Evolutionary conservation across 164 flowering plant species (phyloP).

Genomic region (Nelumbo lutea): DNA sequence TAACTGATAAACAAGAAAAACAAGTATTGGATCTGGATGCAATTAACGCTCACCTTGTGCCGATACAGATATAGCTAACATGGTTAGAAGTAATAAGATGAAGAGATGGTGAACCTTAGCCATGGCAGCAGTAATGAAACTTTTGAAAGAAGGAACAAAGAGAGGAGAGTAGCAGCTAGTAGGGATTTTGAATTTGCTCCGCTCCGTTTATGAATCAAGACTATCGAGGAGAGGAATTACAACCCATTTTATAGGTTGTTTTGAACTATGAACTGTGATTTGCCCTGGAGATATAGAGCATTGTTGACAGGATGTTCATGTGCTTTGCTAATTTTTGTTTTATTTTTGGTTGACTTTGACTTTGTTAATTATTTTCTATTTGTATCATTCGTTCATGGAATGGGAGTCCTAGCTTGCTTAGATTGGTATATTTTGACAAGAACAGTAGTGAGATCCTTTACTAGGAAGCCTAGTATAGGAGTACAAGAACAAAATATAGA

Average conservation of each 20-base stretch:
- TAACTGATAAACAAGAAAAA: background rate
- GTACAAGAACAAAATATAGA: no score
- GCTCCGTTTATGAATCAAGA: no score
- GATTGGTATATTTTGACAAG: no score
- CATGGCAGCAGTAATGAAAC: background rate
- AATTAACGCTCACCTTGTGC: background rate
- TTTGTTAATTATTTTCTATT: background rate
- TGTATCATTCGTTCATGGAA: no score
- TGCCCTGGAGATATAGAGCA: background rate
- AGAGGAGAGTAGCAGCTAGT: background rate
- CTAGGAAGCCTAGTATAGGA: no score
- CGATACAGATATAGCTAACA: background rate
- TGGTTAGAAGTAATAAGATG: background rate
- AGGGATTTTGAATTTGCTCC: no score
- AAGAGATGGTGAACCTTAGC: constrained; percentile 6
- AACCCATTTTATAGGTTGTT: no score
- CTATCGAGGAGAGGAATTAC: no score
- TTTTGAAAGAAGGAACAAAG: background rate
- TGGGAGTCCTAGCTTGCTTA: no score
- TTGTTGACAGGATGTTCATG: constrained; percentile 6
- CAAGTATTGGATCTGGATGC: no score
- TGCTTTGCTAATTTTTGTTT: background rate
- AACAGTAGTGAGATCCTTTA: no score
- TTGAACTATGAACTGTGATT: no score
- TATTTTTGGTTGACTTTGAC: constrained; percentile 8